Base-by-base conservation (phyloP, 257 asterid species). In the Avicennia marina region DNA sequence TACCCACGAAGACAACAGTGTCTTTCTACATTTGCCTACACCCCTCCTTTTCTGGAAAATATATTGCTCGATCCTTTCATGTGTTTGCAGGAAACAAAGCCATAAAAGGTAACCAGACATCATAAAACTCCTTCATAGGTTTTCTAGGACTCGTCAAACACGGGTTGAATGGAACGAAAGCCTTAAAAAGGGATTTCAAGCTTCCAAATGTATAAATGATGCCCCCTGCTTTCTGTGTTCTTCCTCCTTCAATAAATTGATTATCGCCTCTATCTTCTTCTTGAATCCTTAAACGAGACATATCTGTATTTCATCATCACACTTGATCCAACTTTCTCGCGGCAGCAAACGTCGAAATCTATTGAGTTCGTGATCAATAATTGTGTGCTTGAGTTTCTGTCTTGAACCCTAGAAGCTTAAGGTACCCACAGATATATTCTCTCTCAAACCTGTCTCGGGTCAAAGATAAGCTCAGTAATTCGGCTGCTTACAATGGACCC, bases 401-500 rank as follows among this genome's bases (percentile, higher is more conserved):
- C 51, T 45, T 34, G 20, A 59, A 61, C 58, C 63, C 63, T 68
- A 60, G 20, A 52, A 44, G 29, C 36, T 15, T 27, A 11, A n/a
- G n/a, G n/a, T n/a, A n/a, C n/a, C n/a, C n/a, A n/a, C n/a, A n/a
- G n/a, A n/a, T n/a, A n/a, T n/a, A 16, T 17, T 11, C 19, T 38
- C 19, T 34, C 60, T 25, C 53, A n/a, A n/a, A n/a, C 7, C 11
- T 27, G 0, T 24, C 51, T 13, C 27, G 8, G n/a, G 4, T 25
- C 3, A 21, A 24, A 24, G 36, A 26, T 50, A 38, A 26, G 22
- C 57, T 51, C 3, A 45, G 0, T 49, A 25, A n/a, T n/a, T n/a
- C n/a, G n/a, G 20, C 39, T 26, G 10, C 15, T 11, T 17, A 6
- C 43, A 18, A 79, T 78, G 90, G 79, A 82, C n/a, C 69, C 81